Evolutionary conservation across 805 yeast species (phyloP).

Genomic region (Schwanniomyces vanrijiae): DNA sequence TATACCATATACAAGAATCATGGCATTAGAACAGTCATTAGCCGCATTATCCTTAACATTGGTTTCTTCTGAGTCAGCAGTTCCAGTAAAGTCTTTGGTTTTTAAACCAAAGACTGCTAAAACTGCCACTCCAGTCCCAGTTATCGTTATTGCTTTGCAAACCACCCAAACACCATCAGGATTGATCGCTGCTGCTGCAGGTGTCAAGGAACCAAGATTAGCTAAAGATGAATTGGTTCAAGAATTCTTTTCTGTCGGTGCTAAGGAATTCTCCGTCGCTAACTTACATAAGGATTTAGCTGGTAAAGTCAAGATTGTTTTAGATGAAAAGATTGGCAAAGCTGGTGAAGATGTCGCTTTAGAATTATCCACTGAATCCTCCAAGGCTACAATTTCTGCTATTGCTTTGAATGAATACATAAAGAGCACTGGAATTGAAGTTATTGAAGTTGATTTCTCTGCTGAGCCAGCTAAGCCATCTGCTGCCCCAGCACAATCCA

Average conservation of each 20-base stretch:
- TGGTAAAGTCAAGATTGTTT: slow-evolving; percentile 57
- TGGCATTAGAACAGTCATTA: slow-evolving; percentile 70
- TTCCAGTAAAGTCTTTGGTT: slow-evolving; percentile 70
- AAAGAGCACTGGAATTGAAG: slow-evolving; percentile 49
- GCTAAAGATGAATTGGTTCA: slow-evolving; percentile 80
- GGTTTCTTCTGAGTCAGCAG: slow-evolving; percentile 50
- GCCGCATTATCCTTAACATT: slow-evolving; percentile 64
- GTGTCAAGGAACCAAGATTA: slow-evolving; percentile 80
- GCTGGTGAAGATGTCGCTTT: slow-evolving; percentile 36
- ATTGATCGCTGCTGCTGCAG: slow-evolving; percentile 63
- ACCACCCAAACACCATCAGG: slow-evolving; percentile 69
- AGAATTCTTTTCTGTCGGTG: slow-evolving; percentile 55
- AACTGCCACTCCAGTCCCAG: slow-evolving; percentile 73
- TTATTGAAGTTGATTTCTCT: slow-evolving; percentile 54
- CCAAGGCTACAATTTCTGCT: slow-evolving; percentile 53
- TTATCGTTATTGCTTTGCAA: slow-evolving; percentile 74
- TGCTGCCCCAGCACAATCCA: slow-evolving; percentile 20
- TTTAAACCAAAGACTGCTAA: slow-evolving; percentile 93
- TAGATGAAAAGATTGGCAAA: slow-evolving; percentile 52
- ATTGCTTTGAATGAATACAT: slow-evolving; percentile 47
- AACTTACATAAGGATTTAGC: slow-evolving; percentile 43
- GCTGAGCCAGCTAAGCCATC: slow-evolving; percentile 43
- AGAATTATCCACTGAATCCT: slow-evolving; percentile 51
- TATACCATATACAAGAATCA: slow-evolving; percentile 15
- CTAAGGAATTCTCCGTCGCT: slow-evolving; percentile 65